Evolutionary conservation across 352 stramenopile species (phyloP).

Genomic region (Phytophthora pluvialis): DNA sequence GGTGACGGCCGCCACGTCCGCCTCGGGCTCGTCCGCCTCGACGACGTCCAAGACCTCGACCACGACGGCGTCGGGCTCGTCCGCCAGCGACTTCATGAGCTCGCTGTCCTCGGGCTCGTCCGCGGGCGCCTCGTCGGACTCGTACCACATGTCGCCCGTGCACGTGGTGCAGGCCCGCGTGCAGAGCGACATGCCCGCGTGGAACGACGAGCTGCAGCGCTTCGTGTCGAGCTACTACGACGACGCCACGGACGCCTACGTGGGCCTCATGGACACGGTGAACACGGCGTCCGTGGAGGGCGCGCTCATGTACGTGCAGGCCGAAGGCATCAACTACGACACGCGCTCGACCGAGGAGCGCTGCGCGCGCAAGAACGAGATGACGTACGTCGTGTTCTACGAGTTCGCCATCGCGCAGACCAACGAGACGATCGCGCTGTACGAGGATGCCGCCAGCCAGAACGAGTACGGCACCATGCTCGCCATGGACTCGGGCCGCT

Average conservation of each 20-base stretch:
- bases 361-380: slow-evolving; percentile 85
- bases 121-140: slow-evolving; percentile 31
- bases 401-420: slow-evolving; percentile 78
- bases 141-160: slow-evolving; percentile 79
- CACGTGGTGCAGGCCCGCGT: slow-evolving; percentile 76
- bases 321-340: slow-evolving; percentile 85
- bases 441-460: slow-evolving; percentile 46
- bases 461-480: slow-evolving; percentile 76
- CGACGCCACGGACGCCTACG: slow-evolving; percentile 58
- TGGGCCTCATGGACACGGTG: slow-evolving; percentile 77
- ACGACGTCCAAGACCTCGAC: slow-evolving; percentile 22
- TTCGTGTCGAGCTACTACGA: slow-evolving; percentile 73
- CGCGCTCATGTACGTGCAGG: slow-evolving; percentile 89
- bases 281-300: slow-evolving; percentile 85
- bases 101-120: slow-evolving; percentile 32
- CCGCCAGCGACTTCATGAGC: slow-evolving; percentile 47
- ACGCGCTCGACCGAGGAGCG: slow-evolving; percentile 57
- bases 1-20: slow-evolving; percentile 29
- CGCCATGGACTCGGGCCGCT: slow-evolving; percentile 70
- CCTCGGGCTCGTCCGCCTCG: slow-evolving; percentile 20
- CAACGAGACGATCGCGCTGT: slow-evolving; percentile 78
- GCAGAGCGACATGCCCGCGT: slow-evolving; percentile 68
- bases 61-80: slow-evolving; percentile 32
- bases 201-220: slow-evolving; percentile 53
- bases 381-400: slow-evolving; percentile 86